Conservation (phyloP, 768 basidiomycete species). For the Mycena latifolia region DNA sequence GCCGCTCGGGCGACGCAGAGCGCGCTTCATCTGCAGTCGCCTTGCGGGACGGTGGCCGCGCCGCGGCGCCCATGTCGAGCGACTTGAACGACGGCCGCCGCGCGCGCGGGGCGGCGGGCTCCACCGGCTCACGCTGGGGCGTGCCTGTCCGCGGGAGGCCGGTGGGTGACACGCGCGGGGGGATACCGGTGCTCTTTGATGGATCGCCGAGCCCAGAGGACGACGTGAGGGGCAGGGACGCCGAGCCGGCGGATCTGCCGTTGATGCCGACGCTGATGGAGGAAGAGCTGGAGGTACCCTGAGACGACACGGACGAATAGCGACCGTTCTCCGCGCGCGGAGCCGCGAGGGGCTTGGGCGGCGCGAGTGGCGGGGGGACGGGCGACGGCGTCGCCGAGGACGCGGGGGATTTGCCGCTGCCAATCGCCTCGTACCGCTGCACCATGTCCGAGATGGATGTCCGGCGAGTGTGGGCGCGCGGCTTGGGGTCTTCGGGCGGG, state of each 20-base stretch:
- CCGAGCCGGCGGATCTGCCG: slow-evolving; percentile 14
- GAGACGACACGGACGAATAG: slow-evolving; percentile 29
- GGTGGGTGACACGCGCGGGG: slow-evolving; percentile 31
- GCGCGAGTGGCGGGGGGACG: slow-evolving; percentile 46
- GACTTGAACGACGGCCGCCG: slow-evolving; percentile 46
- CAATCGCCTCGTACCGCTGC: slow-evolving; percentile 82
- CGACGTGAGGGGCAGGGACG: slow-evolving; percentile 7
- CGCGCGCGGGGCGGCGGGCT: slow-evolving; percentile 40
- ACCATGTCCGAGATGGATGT: slow-evolving; percentile 92
- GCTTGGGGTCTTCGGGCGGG: slow-evolving; percentile 60
- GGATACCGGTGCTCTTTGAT: slow-evolving; percentile 14
- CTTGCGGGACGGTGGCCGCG: slow-evolving; percentile 34
- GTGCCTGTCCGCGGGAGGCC: slow-evolving; percentile 15
- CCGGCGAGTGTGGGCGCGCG: slow-evolving; percentile 61
- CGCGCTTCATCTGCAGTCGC: slow-evolving; percentile 42
- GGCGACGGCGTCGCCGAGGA: slow-evolving; percentile 38
- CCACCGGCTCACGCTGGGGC: slow-evolving; percentile 28
- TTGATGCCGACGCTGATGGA: slow-evolving; percentile 10
- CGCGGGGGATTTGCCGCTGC: slow-evolving; percentile 49
- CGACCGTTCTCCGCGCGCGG: slow-evolving; percentile 32
- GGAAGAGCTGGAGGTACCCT: slow-evolving; percentile 27
- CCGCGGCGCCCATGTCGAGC: slow-evolving; percentile 27
- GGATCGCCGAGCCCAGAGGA: slow-evolving; percentile 21
- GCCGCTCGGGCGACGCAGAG: slow-evolving; percentile 79
- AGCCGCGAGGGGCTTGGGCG: slow-evolving; percentile 34